phyloP scores from a whole-genome alignment of 129 eudicot genomes.

The carrot (Daucus carota) region DNA sequence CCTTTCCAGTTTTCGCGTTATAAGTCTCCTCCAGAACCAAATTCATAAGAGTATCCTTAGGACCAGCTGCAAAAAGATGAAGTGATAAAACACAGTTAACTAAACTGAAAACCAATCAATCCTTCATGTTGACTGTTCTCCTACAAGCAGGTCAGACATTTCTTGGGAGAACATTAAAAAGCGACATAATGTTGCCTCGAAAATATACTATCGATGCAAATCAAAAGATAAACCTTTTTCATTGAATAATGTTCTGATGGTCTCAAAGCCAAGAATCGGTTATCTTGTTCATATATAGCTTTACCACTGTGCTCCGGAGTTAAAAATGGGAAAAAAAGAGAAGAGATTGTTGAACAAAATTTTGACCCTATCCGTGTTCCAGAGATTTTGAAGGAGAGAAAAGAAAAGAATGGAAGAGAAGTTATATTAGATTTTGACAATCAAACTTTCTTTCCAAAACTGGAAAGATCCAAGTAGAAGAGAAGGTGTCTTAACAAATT shows the following conservation, averaged over 20 bases:
- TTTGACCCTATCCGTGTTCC: no score
- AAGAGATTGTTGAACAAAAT: no score
- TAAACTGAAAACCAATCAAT: background rate
- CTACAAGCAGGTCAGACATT: background rate
- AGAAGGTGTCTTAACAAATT: no score
- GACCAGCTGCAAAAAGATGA: conserved; percentile 49
- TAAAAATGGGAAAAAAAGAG: no score
- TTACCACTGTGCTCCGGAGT: no score
- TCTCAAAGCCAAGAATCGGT: background rate
- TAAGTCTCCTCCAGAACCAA: conserved; percentile 68
- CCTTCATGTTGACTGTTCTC: background rate
- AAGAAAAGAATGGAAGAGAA: no score
- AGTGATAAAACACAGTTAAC: background rate
- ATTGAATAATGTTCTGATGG: background rate
- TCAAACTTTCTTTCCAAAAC: no score
- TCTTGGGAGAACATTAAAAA: background rate
- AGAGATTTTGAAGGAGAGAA: no score
- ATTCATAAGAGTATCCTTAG: conserved; percentile 78
- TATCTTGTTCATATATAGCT: background rate
- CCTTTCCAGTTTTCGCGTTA: conserved; percentile 66
- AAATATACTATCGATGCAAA: background rate
- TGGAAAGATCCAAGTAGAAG: no score
- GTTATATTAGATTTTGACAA: no score
- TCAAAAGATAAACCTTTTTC: background rate
- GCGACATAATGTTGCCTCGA: background rate